phyloP scores from a whole-genome alignment of 225 moss, liverwort and hornwort species.

The Rhytidiadelphus loreus region DNA sequence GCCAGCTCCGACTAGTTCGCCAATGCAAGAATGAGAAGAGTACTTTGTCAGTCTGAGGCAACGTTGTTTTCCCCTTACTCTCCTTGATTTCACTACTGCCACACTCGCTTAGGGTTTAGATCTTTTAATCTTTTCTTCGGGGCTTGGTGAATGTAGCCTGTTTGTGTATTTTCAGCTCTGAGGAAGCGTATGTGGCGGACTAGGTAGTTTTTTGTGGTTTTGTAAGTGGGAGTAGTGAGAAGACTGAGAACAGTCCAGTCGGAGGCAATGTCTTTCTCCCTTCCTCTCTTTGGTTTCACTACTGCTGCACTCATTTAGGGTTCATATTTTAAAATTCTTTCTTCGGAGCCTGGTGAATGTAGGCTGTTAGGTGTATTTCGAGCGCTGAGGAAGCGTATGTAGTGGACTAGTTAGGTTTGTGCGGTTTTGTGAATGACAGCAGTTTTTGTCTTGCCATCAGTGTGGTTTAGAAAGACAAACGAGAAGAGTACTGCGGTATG shows the following conservation, averaged over 20 bases:
- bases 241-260: background rate
- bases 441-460: background rate
- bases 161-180: background rate
- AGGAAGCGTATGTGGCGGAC: background rate
- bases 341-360: background rate
- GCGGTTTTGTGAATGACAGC: background rate
- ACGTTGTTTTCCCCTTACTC: background rate
- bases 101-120: background rate
- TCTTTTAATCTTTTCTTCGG: background rate
- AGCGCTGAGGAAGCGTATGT: background rate
- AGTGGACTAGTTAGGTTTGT: background rate
- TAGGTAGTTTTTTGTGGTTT: background rate
- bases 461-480: background rate
- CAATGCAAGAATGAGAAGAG: background rate
- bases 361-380: background rate
- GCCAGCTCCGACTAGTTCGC: background rate
- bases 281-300: background rate
- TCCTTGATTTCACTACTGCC: background rate
- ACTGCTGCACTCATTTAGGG: background rate
- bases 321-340: background rate
- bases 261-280: background rate
- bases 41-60: background rate
- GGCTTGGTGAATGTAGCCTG: background rate
- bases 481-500: background rate
- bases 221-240: background rate